Conservation (phyloP, 371 early-diverging fungal species). For the Apophysomyces trapeziformis region DNA sequence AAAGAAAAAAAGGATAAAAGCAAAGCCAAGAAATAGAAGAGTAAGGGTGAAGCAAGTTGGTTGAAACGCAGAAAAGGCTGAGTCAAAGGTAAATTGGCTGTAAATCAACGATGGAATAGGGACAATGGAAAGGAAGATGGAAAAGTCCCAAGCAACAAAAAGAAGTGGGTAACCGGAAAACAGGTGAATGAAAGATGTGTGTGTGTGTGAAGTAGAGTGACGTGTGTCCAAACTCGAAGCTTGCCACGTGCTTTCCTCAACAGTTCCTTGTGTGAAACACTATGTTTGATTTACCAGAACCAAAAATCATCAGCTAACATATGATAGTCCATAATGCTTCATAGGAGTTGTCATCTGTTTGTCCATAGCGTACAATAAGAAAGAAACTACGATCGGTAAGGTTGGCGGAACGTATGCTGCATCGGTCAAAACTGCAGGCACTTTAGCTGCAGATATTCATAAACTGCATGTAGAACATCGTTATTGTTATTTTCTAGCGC, state of each 20-base stretch:
- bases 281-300: too few species aligned
- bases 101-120: not conserved
- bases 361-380: too few species aligned
- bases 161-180: not conserved
- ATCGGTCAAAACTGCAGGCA: too few species aligned
- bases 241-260: not conserved
- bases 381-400: too few species aligned
- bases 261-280: not conserved
- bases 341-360: too few species aligned
- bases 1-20: not conserved
- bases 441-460: too few species aligned
- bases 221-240: not conserved
- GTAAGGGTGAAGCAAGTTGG: not conserved
- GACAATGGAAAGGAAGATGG: not conserved
- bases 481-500: too few species aligned
- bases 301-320: too few species aligned
- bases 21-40: slow-evolving; percentile 3
- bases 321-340: too few species aligned
- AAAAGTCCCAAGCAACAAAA: slow-evolving; percentile 5
- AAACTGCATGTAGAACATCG: too few species aligned
- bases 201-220: not conserved
- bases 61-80: slow-evolving; percentile 3
- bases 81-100: not conserved
- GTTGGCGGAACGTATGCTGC: too few species aligned
- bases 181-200: not conserved